phyloP scores from a whole-genome alignment of 305 asterid genomes.

The Rubia peregrina region DNA sequence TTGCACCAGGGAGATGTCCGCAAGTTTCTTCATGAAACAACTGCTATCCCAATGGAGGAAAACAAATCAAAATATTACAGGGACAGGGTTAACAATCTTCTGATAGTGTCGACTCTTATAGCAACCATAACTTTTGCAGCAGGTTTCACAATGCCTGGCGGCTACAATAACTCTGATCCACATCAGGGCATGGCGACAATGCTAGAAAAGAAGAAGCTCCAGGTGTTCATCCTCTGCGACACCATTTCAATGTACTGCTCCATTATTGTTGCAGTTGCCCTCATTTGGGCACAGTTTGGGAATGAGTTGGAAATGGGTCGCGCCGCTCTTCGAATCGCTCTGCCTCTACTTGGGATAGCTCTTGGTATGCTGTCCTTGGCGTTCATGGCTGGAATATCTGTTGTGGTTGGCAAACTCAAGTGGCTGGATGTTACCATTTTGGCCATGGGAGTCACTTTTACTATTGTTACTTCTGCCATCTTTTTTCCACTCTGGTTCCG shows the following conservation, averaged over 20 bases:
- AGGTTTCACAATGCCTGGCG: slow-evolving; percentile 5
- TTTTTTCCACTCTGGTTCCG: background rate
- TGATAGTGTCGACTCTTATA: background rate
- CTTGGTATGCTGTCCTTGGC: slow-evolving; percentile 37
- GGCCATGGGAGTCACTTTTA: slow-evolving; percentile 3
- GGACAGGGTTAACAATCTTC: slow-evolving; percentile 2
- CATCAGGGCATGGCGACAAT: background rate
- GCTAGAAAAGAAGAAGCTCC: background rate
- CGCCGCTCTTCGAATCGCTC: slow-evolving; percentile 27
- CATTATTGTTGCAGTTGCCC: slow-evolving; percentile 20
- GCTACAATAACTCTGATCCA: background rate
- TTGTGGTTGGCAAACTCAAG: slow-evolving; percentile 36
- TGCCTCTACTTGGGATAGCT: slow-evolving; percentile 39
- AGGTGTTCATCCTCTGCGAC: background rate
- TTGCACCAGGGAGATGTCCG: background rate
- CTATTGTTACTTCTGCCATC: background rate
- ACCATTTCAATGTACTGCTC: slow-evolving; percentile 35
- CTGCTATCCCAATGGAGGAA: background rate
- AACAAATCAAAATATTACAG: background rate
- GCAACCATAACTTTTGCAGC: slow-evolving; percentile 4
- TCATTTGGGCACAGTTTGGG: slow-evolving; percentile 33
- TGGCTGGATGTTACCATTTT: slow-evolving; percentile 31
- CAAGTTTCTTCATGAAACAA: background rate
- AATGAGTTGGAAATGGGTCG: slow-evolving; percentile 2
- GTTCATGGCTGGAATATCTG: slow-evolving; percentile 35